Base-by-base conservation (phyloP, 768 basidiomycete species). In the Leccinum barrowsii region DNA sequence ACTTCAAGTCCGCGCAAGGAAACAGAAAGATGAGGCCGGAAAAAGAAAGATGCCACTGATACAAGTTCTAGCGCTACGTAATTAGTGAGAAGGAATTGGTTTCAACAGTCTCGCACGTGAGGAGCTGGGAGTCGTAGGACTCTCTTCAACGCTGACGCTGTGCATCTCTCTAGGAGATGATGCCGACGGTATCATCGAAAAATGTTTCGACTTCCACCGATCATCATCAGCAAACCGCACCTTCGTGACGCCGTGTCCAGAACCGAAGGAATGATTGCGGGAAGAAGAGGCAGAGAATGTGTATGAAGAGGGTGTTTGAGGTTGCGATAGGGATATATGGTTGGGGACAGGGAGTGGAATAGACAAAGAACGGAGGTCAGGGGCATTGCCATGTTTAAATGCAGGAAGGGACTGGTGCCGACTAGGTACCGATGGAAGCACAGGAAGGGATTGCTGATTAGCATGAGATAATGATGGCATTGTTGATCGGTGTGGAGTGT, bases 361-460 rank as follows among this genome's bases (percentile, higher is more conserved):
- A n/a, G 61, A 56, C 17, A 50, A 15, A 28, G 58, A 55, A 0
- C 5, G 59, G 26, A 50, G 50, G 15, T 26, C 28, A n/a, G 62
- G 13, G 1, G 11, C 44, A 12, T 40, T 26, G 22, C 47, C 54
- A 5, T 67, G 64, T 50, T 54, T 59, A 37, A 60, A 58, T 35
- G 63, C 60, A 40, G 70, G 70, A 52, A 72, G 65, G 8, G 70
- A 68, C 19, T 28, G 50, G 34, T 65, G 68, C 19, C 70, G 65
- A 49, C 13, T 63, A 42, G 59, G 48, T 13, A 49, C 19, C 4
- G 53, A 15, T 8, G 54, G 32, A 53, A 53, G 24, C 48, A 40
- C 11, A 17, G 12, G 32, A 13, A 48, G 5, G 7, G 37, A 12
- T 5, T 40, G 58, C 19, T 59, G 51, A n/a, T 26, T 6, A 17